A percentile compares a stretch with the other conserved stretches of the same genome.
Conservation (phyloP, 768 basidiomycete species). For the Mycena polygramma region DNA sequence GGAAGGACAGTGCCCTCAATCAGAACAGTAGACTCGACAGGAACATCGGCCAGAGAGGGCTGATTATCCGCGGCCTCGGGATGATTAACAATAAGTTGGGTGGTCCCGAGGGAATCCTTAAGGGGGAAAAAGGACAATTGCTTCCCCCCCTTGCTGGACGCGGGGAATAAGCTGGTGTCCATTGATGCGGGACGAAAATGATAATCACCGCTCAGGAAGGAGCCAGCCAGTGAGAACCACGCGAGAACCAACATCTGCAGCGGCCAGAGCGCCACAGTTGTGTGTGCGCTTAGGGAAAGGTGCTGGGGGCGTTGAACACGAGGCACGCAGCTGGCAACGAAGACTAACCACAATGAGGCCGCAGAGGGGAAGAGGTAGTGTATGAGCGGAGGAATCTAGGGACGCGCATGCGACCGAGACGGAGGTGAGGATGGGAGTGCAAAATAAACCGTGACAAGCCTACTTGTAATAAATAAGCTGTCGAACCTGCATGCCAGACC, state of each 20-base stretch:
- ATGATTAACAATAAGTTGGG: slow-evolving; percentile 82
- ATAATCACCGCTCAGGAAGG: slow-evolving; percentile 81
- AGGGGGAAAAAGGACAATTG: slow-evolving; percentile 88
- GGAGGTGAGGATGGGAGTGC: slow-evolving; percentile 4
- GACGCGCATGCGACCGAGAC: slow-evolving; percentile 23
- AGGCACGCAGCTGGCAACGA: slow-evolving; percentile 17
- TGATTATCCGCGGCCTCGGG: slow-evolving; percentile 49
- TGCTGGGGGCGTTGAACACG: slow-evolving; percentile 50
- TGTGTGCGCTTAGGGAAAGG: slow-evolving; percentile 76
- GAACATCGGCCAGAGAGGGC: slow-evolving; percentile 68
- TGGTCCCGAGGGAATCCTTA: slow-evolving; percentile 80
- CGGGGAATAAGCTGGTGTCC: slow-evolving; percentile 51
- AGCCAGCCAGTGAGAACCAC: slow-evolving; percentile 89
- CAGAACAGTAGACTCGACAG: slow-evolving; percentile 83
- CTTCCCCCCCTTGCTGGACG: slow-evolving; percentile 72
- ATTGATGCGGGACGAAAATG: slow-evolving; percentile 48
- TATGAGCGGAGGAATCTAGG: slow-evolving; percentile 16
- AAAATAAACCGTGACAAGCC: neutral
- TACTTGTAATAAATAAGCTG: too few relatives aligned
- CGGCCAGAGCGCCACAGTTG: slow-evolving; percentile 69
- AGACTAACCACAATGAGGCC: slow-evolving; percentile 36
- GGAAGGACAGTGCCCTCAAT: slow-evolving; percentile 79
- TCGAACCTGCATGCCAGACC: slow-evolving; percentile 16
- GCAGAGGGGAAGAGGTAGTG: slow-evolving; percentile 22
- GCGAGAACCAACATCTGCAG: slow-evolving; percentile 61